phyloP scores from a whole-genome alignment of 495 filamentous ascomycete species.

The Letharia lupina region DNA sequence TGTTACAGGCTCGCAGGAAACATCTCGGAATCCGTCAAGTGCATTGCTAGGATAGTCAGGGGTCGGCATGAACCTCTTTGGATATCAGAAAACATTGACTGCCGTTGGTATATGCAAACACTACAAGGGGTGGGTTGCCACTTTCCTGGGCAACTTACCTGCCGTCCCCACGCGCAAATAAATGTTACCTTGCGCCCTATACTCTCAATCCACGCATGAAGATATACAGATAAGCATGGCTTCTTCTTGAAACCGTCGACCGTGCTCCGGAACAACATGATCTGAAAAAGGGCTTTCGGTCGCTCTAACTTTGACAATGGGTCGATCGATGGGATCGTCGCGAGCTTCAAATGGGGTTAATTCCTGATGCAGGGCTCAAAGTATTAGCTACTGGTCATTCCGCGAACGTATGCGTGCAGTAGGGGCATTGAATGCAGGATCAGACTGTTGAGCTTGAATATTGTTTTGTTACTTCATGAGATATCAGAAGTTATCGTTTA shows the following conservation, averaged over 20 bases:
- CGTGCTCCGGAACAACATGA: background rate
- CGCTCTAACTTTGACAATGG: background rate
- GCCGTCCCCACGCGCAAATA: background rate
- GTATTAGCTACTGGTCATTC: background rate
- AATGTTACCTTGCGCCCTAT: background rate
- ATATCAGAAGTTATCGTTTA: constrained; percentile 40
- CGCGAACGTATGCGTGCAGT: background rate
- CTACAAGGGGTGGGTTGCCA: background rate
- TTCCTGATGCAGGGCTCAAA: background rate
- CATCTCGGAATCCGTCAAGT: background rate
- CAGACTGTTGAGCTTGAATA: constrained; percentile 49
- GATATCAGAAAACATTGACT: background rate
- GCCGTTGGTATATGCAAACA: background rate
- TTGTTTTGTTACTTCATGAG: constrained; percentile 32
- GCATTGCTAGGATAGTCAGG: background rate
- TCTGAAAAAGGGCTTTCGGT: background rate
- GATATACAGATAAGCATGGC: background rate
- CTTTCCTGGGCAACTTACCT: background rate
- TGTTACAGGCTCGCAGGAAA: background rate
- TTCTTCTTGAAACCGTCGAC: background rate
- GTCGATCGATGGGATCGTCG: background rate
- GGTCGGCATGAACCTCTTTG: background rate
- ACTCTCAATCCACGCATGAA: background rate
- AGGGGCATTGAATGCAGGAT: constrained; percentile 11
- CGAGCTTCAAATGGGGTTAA: background rate